Evolutionary conservation across 352 stramenopile genomes (phyloP).

Genomic region (Discostella stelligera): DNA sequence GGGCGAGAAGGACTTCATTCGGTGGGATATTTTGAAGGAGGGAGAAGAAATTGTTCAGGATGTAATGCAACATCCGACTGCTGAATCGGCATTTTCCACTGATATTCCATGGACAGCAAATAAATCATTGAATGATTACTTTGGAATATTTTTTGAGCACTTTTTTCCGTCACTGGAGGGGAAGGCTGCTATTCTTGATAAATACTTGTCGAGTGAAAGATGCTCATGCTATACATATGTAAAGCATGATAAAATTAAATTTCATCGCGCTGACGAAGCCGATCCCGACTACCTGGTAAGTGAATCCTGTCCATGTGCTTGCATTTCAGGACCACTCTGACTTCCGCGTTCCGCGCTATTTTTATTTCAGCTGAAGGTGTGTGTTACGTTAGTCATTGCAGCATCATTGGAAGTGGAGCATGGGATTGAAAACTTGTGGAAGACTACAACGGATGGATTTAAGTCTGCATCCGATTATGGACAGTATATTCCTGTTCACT

Average conservation of each 20-base stretch:
- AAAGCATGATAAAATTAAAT: slow-evolving; percentile 6
- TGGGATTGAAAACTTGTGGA: slow-evolving; percentile 14
- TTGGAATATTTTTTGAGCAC: slow-evolving; percentile 5
- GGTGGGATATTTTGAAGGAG: too few relatives aligned
- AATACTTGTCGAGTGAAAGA: not conserved
- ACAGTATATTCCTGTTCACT: slow-evolving; percentile 15
- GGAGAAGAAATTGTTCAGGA: too few relatives aligned
- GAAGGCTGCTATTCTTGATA: not conserved
- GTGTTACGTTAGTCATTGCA: slow-evolving; percentile 8
- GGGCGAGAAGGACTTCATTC: too few relatives aligned
- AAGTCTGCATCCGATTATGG: not conserved
- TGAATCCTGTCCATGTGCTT: not conserved
- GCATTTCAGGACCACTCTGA: not conserved
- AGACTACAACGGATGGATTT: not conserved
- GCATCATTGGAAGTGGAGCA: not conserved
- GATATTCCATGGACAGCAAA: slow-evolving; percentile 8
- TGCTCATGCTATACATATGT: not conserved
- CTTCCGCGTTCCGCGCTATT: not conserved
- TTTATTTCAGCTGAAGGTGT: slow-evolving; percentile 6
- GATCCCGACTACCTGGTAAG: slow-evolving; percentile 17
- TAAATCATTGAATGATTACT: slow-evolving; percentile 5
- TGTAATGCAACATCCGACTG: too few relatives aligned
- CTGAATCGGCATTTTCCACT: too few relatives aligned
- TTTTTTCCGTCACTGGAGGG: slow-evolving; percentile 11
- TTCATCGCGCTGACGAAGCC: not conserved